Percentiles rank a stretch among this genome's conserved stretches.
phyloP scores from a whole-genome alignment of 108 stramenopile genomes.

The Mayamaea pseudoterrestris region DNA sequence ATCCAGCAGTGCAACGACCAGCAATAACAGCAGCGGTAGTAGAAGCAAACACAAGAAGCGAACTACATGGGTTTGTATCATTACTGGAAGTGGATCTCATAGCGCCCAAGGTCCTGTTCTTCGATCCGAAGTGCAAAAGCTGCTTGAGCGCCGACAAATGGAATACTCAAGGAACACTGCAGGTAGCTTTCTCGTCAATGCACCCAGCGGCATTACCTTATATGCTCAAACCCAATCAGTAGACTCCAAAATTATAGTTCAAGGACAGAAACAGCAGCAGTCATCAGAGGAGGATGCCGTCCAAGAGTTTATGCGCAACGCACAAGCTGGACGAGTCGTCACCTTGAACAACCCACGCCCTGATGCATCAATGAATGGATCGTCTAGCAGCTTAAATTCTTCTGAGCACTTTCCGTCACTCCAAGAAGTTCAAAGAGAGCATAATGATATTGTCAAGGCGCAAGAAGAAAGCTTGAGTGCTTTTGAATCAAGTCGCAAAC shows the following conservation, averaged over 20 bases:
- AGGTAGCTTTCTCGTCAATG: slow-evolving; percentile 3
- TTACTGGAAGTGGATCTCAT: slow-evolving; percentile 7
- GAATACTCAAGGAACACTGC: neutral
- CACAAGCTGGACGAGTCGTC: neutral
- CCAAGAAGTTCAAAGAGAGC: neutral
- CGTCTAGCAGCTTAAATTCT: neutral
- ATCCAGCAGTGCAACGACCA: too few relatives aligned
- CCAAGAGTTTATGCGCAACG: neutral
- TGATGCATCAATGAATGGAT: neutral
- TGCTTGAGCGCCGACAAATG: slow-evolving; percentile 1
- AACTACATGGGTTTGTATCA: neutral
- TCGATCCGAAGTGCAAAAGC: slow-evolving; percentile 2
- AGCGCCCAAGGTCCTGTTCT: slow-evolving; percentile 4
- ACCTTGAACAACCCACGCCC: neutral
- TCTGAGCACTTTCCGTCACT: neutral
- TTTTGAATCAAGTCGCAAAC: neutral
- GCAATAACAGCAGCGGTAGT: too few relatives aligned
- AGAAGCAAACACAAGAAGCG: slow-evolving; percentile 1
- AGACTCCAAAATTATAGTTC: slow-evolving; percentile 7
- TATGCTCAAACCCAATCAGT: neutral
- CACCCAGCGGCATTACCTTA: neutral
- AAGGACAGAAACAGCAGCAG: neutral
- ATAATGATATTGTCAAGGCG: neutral
- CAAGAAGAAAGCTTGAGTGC: neutral
- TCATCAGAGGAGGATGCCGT: neutral